These are phyloP conservation scores for Funneliformis mosseae DNA, from an alignment of 192 early-diverging fungal species.

Conservation along the genomic window DNA sequence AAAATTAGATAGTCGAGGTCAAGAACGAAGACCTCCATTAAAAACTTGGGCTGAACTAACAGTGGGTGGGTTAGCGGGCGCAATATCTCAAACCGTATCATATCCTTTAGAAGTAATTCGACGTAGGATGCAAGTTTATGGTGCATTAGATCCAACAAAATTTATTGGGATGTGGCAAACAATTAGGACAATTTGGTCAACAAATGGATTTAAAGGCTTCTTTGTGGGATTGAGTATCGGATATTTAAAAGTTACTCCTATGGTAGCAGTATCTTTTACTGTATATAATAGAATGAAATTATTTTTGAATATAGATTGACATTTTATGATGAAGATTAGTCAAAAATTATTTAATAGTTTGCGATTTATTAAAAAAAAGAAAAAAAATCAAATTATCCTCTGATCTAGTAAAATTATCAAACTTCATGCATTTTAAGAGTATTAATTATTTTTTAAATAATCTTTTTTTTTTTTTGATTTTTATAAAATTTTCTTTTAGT, in stretches of 20 bases:
- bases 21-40: constrained; percentile 56
- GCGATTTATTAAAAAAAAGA: too few relatives aligned
- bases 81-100: constrained; percentile 79
- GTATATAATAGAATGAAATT: constrained; percentile 83
- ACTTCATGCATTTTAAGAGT: too few relatives aligned
- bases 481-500: too few relatives aligned
- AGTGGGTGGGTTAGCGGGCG: constrained; percentile 83
- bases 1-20: constrained; percentile 40
- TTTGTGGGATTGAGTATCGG: constrained; percentile 98
- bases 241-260: constrained; percentile 92
- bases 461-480: too few relatives aligned
- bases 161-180: constrained; percentile 63
- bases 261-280: constrained; percentile 88
- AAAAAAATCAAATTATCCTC: too few relatives aligned
- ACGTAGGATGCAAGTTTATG: constrained; percentile 83
- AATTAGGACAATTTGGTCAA: constrained; percentile 61
- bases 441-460: too few relatives aligned
- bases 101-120: constrained; percentile 95
- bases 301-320: constrained; percentile 53
- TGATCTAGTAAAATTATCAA: too few relatives aligned
- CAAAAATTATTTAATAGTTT: too few relatives aligned
- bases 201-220: constrained; percentile 79
- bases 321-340: too few relatives aligned
- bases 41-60: constrained; percentile 76
- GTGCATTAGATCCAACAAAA: constrained; percentile 53